Percentiles rank a stretch among this genome's conserved stretches.
These are phyloP conservation scores for Salix viminalis DNA, from an alignment of 345 rosid genomes.

Conservation along the genomic window DNA sequence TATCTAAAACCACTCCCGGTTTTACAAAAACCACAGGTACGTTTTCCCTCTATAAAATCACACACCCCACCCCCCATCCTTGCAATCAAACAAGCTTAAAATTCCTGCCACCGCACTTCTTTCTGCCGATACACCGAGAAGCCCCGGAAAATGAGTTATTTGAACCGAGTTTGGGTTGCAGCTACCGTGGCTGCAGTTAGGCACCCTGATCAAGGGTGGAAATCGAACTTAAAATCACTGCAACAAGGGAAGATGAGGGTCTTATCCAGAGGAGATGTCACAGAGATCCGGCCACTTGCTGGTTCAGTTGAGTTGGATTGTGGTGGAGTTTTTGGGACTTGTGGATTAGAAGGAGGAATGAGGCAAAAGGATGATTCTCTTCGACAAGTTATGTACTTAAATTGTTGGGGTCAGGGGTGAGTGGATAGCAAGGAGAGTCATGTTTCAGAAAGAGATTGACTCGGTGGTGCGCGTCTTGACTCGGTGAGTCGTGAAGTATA, in stretches of 20 bases:
- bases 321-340: conserved; percentile 15
- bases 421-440: too few species aligned
- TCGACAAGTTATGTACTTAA: conserved; percentile 77
- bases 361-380: conserved; percentile 59
- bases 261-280: conserved; percentile 24
- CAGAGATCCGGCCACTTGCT: conserved; percentile 57
- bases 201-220: conserved; percentile 60
- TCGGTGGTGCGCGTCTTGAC: background rate
- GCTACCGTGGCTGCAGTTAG: conserved; percentile 63
- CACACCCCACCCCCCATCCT: background rate
- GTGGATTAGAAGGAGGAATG: conserved; percentile 10
- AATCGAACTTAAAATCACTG: conserved; percentile 40
- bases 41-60: conserved; percentile 14
- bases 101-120: background rate
- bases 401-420: conserved; percentile 81
- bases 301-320: conserved; percentile 39
- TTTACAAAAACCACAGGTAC: background rate
- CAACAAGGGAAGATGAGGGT: conserved; percentile 43
- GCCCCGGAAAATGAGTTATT: conserved; percentile 33
- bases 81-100: background rate
- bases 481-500: background rate
- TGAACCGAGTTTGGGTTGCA: conserved; percentile 72
- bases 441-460: background rate
- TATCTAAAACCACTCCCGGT: conserved; percentile 7
- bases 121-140: background rate